Base-by-base conservation (phyloP, 2,329 filamentous ascomycete species). In the Aulographum hederae region DNA sequence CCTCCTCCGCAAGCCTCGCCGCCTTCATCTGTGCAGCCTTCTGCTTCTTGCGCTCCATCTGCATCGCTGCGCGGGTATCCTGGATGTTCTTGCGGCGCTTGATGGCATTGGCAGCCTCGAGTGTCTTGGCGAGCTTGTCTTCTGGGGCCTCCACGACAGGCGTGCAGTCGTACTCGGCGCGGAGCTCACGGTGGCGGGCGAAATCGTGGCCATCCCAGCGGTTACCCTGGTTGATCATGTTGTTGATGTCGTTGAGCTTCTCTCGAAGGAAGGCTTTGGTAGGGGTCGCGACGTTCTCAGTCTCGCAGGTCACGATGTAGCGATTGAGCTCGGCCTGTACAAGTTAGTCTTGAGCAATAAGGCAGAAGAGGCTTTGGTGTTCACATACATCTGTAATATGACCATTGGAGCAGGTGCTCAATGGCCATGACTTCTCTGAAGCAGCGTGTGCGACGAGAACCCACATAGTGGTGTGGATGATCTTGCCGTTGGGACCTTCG, bases 391-490 rank as follows among this genome's bases (percentile, higher is more conserved):
- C 82, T n/a, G 78, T 80, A 46, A 95, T 79, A 26, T 66, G 63
- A 31, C 74, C 72, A 50, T 93, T 85, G 0, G 89, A 95, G 48
- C 86, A 85, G 39, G 77, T 76, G 38, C 89, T 76, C 52, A 95
- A 94, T 4, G 85, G 84, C 57, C 84, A 94, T 21, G 85, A 73
- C 49, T 77, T 78, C 46, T 82, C 69, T 0, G 78, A 67, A 44
- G 85, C 84, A 28, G 89, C 89, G 48, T 92, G 78, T 5, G 81
- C 73, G 26, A 80, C 73, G 33, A 75, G 61, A 19, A 80, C 71
- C 48, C 95, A 94, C 50, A 85, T 77, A 38, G 92, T 82, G 0
- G 84, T 92, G 19, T 79, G 69, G 44, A 93, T 78, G 3, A 64
- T 63, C 39, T 82, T 78, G 23, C 81, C 79, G 36, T 78, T 78